Percentiles rank a stretch among this genome's conserved stretches.
Evolutionary conservation across 306 rosid genomes (phyloP).

Genomic region (Glycine latifolia): DNA sequence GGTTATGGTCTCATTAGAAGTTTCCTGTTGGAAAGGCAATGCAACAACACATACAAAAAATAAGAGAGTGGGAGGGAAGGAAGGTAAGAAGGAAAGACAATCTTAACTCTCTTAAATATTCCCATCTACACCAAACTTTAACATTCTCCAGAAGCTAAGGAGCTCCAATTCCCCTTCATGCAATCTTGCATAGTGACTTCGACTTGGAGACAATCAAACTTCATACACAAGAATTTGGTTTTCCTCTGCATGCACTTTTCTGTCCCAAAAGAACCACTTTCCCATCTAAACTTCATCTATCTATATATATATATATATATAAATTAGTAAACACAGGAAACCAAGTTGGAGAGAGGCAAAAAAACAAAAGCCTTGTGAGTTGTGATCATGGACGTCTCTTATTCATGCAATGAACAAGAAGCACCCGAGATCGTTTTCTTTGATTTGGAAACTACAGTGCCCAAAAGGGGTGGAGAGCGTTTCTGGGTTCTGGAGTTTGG

Average conservation of each 20-base stretch:
- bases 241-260: conserved; percentile 44
- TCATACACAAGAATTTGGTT: conserved; percentile 51
- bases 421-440: conserved; percentile 82
- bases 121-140: conserved; percentile 44
- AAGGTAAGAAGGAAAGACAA: conserved; percentile 43
- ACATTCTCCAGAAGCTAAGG: conserved; percentile 66
- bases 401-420: conserved; percentile 52
- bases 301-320: neutral
- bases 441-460: conserved; percentile 94
- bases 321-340: conserved; percentile 1
- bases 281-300: conserved; percentile 30
- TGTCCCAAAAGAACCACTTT: conserved; percentile 30
- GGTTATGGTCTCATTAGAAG: conserved; percentile 37
- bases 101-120: conserved; percentile 45
- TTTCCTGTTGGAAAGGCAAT: conserved; percentile 54
- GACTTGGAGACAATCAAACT: conserved; percentile 71
- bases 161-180: conserved; percentile 50
- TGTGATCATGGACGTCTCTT: conserved; percentile 59
- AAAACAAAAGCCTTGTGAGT: neutral
- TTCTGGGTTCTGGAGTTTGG: conserved; percentile 88
- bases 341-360: neutral
- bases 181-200: conserved; percentile 62
- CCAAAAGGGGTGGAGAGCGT: conserved; percentile 68
- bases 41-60: neutral
- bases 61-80: conserved; percentile 6